These are phyloP conservation scores for Dactylonectria estremocensis DNA, from an alignment of 2,329 filamentous ascomycete genomes.

Conservation along the genomic window DNA sequence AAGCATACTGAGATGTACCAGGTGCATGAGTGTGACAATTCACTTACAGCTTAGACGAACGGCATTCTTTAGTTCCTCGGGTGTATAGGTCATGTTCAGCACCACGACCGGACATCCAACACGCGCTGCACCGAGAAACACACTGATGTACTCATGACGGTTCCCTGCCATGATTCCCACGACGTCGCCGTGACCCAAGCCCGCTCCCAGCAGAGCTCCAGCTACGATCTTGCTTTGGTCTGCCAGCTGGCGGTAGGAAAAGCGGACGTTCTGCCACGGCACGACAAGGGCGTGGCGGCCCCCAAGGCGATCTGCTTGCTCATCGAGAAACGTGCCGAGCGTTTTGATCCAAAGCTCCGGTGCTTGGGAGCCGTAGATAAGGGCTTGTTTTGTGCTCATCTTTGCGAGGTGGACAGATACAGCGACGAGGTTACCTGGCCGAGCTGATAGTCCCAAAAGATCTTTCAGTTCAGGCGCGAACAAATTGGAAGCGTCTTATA, in stretches of 20 bases:
- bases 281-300: constrained; percentile 18
- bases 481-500: too few relatives aligned
- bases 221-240: constrained; percentile 29
- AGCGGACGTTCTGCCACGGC: constrained; percentile 28
- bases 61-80: constrained; percentile 24
- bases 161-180: constrained; percentile 38
- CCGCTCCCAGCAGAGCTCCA: constrained; percentile 34
- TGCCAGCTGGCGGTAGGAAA: constrained; percentile 26
- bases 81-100: constrained; percentile 35
- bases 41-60: constrained; percentile 25
- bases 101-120: constrained; percentile 33
- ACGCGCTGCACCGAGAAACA: constrained; percentile 33
- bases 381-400: too few relatives aligned
- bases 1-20: too few relatives aligned
- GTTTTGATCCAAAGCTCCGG: constrained; percentile 16
- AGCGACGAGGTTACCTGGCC: too few relatives aligned
- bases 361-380: too few relatives aligned
- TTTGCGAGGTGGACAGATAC: too few relatives aligned
- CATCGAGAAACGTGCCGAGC: constrained; percentile 17
- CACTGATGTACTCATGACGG: constrained; percentile 33
- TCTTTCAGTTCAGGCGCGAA: too few relatives aligned
- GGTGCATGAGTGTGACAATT: too few relatives aligned
- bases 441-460: too few relatives aligned
- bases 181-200: constrained; percentile 23
- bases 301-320: constrained; percentile 24